Conservation (phyloP, 2,329 filamentous ascomycete genomes). For the Pyrenophora tritici-repentis region DNA sequence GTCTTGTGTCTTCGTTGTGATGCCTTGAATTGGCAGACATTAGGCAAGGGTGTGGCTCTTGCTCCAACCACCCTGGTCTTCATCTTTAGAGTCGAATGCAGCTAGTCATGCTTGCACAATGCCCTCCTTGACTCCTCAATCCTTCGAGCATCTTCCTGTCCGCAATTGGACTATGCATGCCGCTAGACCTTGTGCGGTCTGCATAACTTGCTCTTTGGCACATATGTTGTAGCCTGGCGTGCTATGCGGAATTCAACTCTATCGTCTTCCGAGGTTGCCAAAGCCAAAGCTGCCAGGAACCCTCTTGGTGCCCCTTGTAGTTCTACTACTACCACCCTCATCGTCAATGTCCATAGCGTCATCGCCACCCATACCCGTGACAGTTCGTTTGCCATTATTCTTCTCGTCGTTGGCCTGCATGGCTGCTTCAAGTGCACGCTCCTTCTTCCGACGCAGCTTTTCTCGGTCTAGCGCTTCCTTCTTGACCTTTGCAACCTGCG, state of each 20-base stretch:
- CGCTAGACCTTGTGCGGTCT: background rate
- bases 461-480: constrained; percentile 48
- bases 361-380: constrained; percentile 28
- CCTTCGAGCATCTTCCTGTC: background rate
- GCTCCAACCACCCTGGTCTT: background rate
- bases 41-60: background rate
- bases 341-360: constrained; percentile 48
- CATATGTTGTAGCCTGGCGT: background rate
- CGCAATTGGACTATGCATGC: background rate
- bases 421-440: constrained; percentile 44
- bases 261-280: constrained; percentile 32
- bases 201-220: background rate
- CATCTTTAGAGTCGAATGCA: background rate
- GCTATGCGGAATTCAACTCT: constrained; percentile 21
- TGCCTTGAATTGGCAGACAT: background rate
- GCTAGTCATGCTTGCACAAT: background rate
- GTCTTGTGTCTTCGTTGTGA: background rate
- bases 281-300: constrained; percentile 35
- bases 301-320: constrained; percentile 37
- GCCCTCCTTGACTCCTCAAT: background rate
- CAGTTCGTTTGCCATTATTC: constrained; percentile 28
- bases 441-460: constrained; percentile 50
- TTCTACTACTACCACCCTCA: constrained; percentile 33
- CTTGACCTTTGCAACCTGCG: constrained; percentile 71
- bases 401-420: constrained; percentile 37